Percentiles rank a stretch among this genome's conserved stretches.
Evolutionary conservation across 2,329 filamentous ascomycete genomes (phyloP).

Genomic region (Penicillium paneum): DNA sequence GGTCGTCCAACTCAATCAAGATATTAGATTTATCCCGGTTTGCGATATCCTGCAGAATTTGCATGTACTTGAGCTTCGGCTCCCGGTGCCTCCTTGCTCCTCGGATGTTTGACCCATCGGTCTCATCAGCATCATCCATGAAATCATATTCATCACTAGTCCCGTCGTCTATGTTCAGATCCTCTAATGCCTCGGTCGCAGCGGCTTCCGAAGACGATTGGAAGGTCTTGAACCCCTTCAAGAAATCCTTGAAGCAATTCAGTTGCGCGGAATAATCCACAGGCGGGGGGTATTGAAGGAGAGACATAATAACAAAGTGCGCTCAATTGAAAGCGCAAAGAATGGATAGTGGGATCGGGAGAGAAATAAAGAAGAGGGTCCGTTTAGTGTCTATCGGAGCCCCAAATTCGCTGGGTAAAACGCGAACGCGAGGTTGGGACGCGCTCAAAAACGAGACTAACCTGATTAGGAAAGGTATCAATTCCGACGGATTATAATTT

Average conservation of each 20-base stretch:
- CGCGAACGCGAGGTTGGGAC: slow-evolving; percentile 12
- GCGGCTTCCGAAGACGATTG: slow-evolving; percentile 61
- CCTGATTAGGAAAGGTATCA: slow-evolving; percentile 2
- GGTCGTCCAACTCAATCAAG: slow-evolving; percentile 82
- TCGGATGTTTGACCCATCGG: slow-evolving; percentile 40
- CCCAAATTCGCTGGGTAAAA: slow-evolving; percentile 10
- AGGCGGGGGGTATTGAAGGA: slow-evolving; percentile 71
- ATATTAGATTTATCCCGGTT: slow-evolving; percentile 76
- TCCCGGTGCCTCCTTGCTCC: slow-evolving; percentile 51
- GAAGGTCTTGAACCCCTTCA: slow-evolving; percentile 79
- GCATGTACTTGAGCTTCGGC: slow-evolving; percentile 81
- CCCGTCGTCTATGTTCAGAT: slow-evolving; percentile 82
- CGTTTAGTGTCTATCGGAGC: slow-evolving; percentile 9
- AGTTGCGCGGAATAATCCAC: slow-evolving; percentile 89
- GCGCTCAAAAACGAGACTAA: slow-evolving; percentile 16
- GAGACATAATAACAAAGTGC: slow-evolving; percentile 63
- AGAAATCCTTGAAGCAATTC: slow-evolving; percentile 76
- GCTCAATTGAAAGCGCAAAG: slow-evolving; percentile 22
- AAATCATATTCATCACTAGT: slow-evolving; percentile 89
- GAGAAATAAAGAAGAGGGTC: slow-evolving; percentile 14
- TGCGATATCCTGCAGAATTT: slow-evolving; percentile 80
- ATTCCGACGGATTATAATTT: neutral
- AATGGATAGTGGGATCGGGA: slow-evolving; percentile 20
- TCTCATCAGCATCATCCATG: slow-evolving; percentile 75
- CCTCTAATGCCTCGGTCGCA: slow-evolving; percentile 76